Conservation (phyloP, 164 flowering plant genomes). For the Warburgia ugandensis region DNA sequence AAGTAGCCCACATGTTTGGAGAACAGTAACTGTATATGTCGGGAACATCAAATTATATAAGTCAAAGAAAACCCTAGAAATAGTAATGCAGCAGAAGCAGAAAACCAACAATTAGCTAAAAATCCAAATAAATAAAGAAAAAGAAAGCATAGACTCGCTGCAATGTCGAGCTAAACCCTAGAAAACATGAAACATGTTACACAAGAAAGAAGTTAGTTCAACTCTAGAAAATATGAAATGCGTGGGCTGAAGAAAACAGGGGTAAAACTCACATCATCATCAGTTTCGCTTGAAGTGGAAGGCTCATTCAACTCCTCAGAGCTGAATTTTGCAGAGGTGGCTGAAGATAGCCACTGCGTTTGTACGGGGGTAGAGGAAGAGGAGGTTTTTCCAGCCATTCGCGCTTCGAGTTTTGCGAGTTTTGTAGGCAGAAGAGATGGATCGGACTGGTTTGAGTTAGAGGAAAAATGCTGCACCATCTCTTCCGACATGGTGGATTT, state of each 20-base stretch:
- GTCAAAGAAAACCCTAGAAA: background rate
- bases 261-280: conserved; percentile 68
- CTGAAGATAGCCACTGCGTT: conserved; percentile 30
- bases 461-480: conserved; percentile 67
- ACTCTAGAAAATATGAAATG: background rate
- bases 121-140: background rate
- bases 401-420: conserved; percentile 96
- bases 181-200: background rate
- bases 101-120: too few relatives aligned
- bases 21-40: too few relatives aligned
- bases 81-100: too few relatives aligned
- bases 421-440: conserved; percentile 73
- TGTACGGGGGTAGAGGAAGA: conserved; percentile 25
- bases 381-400: conserved; percentile 69
- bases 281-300: conserved; percentile 61
- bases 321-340: conserved; percentile 32
- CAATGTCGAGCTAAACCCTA: background rate
- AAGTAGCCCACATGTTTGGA: too few relatives aligned
- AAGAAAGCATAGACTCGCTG: background rate
- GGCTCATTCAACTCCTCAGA: conserved; percentile 34
- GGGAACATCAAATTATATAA: too few relatives aligned
- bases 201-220: background rate
- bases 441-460: conserved; percentile 89
- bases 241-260: background rate
- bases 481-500: conserved; percentile 62